Evolutionary conservation across 495 filamentous ascomycete species (phyloP), one percentile per base, ranked within the genome.

Genomic region (Hyaloscypha bicolor): DNA sequence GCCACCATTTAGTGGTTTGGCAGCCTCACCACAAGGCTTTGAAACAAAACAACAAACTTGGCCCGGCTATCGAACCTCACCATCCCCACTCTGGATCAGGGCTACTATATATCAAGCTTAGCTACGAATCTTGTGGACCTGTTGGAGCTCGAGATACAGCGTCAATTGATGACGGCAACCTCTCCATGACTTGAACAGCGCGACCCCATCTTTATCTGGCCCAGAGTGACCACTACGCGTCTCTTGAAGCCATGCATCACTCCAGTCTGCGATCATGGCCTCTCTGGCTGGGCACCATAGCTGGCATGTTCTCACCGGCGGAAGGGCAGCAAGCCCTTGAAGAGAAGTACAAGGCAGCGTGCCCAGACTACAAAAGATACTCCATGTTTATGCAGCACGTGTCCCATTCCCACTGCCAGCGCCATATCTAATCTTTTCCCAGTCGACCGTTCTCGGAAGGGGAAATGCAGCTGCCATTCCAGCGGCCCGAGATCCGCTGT

Each of bases 401-500:
- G 19, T 42, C 42, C 55, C 16, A 29, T 25, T 55, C 32, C 19
- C 25, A 3, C 32, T 30, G 51, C 9, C 42, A 53, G 14, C 64
- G 6, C 37, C 48, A 30, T 25, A 35, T 55, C 67, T 65, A 68
- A 70, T 33, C 21, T 0, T 60, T 63, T 48, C 32, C 9, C 63
- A 93, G 91, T 75, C 82, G 81, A 33, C 94, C 95, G 12, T 87
- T 88, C 65, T 95, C 92, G 78, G 84, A 87, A 19, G 96, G 95
- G 2, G 88, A 88, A 9, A 82, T 96, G 72, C 81, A 83, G 21
- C 83, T 99, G 5, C 94, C 95, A n/a, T 98, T 87, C 77, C 95
- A 99, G 76, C 86, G 95, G 55, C 95, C 95, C 4, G 82, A 87
- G 2, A 79, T 78, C 42, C 83, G 87, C 71, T 99, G 95, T 74